Percentiles rank a stretch among this genome's conserved stretches.
phyloP scores from a whole-genome alignment of 2,329 filamentous ascomycete species.

The Colletotrichum plurivorum region DNA sequence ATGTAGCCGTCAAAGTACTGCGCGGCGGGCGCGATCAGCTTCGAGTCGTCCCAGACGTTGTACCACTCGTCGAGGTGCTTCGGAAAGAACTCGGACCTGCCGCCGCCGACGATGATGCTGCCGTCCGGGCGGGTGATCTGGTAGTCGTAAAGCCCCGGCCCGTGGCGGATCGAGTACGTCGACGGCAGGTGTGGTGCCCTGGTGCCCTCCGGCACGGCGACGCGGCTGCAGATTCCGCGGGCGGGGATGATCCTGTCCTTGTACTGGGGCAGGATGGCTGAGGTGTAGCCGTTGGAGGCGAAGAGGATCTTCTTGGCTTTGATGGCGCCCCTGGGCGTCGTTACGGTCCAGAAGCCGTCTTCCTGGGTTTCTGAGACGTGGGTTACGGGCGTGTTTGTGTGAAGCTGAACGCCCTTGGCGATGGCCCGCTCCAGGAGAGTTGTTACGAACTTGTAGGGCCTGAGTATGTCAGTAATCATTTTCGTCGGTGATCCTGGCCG shows the following conservation, averaged over 20 bases:
- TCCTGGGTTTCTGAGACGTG: constrained; percentile 41
- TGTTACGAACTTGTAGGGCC: constrained; percentile 70
- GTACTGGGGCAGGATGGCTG: constrained; percentile 71
- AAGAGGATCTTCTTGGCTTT: constrained; percentile 69
- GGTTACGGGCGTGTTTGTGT: constrained; percentile 40
- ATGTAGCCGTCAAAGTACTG: constrained; percentile 61
- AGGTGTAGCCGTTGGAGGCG: constrained; percentile 78
- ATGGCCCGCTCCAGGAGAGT: constrained; percentile 62
- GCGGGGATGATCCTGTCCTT: constrained; percentile 73
- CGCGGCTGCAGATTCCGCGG: constrained; percentile 60
- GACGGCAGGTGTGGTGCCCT: constrained; percentile 42
- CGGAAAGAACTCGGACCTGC: constrained; percentile 40
- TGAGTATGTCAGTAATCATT: constrained; percentile 3
- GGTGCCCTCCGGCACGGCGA: constrained; percentile 43
- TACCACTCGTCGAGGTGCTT: constrained; percentile 53
- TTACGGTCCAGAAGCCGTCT: constrained; percentile 42
- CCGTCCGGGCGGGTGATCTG: constrained; percentile 60
- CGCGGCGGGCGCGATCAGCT: constrained; percentile 54
- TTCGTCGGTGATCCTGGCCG: background rate
- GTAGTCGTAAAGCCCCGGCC: constrained; percentile 49
- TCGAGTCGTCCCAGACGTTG: constrained; percentile 57
- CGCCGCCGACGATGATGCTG: constrained; percentile 59
- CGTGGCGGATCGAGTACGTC: constrained; percentile 46
- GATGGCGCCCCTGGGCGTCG: constrained; percentile 69
- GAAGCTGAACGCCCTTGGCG: constrained; percentile 44